These are phyloP conservation scores for Puccinia triticina DNA, from an alignment of 1,284 basidiomycete genomes.

Conservation along the genomic window DNA sequence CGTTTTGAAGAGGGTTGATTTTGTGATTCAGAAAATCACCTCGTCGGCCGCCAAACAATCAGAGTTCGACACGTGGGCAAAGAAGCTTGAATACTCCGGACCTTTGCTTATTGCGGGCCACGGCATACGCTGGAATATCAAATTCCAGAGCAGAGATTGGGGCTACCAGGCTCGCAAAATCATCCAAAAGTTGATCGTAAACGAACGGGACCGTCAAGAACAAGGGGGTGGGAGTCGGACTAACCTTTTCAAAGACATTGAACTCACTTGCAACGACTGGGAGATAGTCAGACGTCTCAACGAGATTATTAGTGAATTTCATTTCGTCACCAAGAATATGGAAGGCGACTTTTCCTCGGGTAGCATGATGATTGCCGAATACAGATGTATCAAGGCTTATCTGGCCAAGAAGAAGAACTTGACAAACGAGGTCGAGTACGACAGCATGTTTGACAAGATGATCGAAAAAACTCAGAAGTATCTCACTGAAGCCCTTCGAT, in stretches of 20 bases:
- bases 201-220: conserved; percentile 9
- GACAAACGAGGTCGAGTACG: background rate
- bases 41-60: background rate
- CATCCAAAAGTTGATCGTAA: background rate
- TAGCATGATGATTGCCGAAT: background rate
- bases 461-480: background rate
- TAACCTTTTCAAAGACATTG: background rate
- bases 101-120: no score
- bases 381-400: background rate
- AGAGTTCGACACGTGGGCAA: background rate
- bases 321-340: no score
- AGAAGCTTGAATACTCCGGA: background rate
- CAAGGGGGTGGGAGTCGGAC: background rate
- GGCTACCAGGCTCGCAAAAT: background rate
- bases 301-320: background rate
- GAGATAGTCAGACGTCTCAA: background rate
- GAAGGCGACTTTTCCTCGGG: background rate
- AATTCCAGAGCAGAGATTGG: no score
- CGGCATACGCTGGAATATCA: background rate
- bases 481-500: background rate
- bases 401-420: background rate
- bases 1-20: conserved; percentile 1
- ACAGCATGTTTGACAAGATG: background rate
- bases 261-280: conserved; percentile 1
- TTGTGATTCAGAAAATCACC: conserved; percentile 15